Base-by-base conservation (phyloP, 257 asterid genomes). In the Thymus quinquecostatus region DNA sequence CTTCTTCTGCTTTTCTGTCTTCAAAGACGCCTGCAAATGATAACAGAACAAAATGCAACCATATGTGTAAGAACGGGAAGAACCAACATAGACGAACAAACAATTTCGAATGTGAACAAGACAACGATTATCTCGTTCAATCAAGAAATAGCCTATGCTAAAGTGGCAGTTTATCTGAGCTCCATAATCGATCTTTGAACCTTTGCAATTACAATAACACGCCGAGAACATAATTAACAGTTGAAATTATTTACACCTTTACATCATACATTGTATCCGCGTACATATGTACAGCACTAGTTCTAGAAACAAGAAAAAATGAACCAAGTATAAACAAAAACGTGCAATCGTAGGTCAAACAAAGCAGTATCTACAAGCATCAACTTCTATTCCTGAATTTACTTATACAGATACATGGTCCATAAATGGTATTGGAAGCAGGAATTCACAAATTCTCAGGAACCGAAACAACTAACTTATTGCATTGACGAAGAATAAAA, bases 1-100 rank as follows among this genome's bases (percentile, higher is more conserved):
- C 85, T 87, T 88, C 79, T 88, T 88, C 86, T 85, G 75, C 76
- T 81, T 86, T 51, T 82, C 92, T 0, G 94, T 84, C 91, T 85
- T 88, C 89, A 88, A 72, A 53, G 88, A 85, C 27, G 79, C 92
- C 96, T 91, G 64, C 70, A 82, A 64, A 76, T 29, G 64, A 54
- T 6, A 47, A 6, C 34, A 33, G 0, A 64, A 45, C 3, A 71
- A 9, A 79, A 10, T 11, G 28, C 11, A 68, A 27, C 8, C 1
- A 0, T 3, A 10, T 5, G 29, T 0, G 56, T 40, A 29, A 51
- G 29, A 38, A 54, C 3, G 1, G 29, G 34, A 7, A 27, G n/a
- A 6, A 10, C 9, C 6, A 62, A 50, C 8, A 27, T 5, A 14
- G 8, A 11, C 10, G 0, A 30, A 30, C 21, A 21, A 21, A 53